Conservation (phyloP, 2,329 filamentous ascomycete species). For the Epichloe typhina region DNA sequence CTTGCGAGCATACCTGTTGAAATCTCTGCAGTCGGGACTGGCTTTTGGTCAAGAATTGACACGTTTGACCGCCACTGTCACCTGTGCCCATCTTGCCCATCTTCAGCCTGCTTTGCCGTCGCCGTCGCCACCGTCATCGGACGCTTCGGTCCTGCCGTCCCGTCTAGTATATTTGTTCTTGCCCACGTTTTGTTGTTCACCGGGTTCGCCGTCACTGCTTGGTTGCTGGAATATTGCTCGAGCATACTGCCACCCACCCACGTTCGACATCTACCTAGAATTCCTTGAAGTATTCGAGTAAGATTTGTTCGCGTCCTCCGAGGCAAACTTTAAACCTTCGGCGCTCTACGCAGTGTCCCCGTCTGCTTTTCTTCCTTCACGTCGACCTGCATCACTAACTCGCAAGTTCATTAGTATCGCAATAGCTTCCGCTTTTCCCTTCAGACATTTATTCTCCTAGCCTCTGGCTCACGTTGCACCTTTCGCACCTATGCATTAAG, state of each 20-base stretch:
- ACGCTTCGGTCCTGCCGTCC: slow-evolving; percentile 4
- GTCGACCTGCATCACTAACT: background rate
- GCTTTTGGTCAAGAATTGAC: background rate
- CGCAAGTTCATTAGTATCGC: background rate
- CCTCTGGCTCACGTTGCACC: background rate
- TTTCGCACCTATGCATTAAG: slow-evolving; percentile 1
- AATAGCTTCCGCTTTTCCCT: background rate
- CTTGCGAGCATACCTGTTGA: background rate
- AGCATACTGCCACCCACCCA: slow-evolving; percentile 8
- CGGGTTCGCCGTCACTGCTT: slow-evolving; percentile 8
- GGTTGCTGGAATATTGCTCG: slow-evolving; percentile 29
- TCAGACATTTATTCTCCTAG: background rate
- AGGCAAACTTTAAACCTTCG: background rate
- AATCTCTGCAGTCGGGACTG: background rate
- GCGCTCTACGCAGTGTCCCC: background rate
- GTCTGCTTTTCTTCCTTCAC: background rate
- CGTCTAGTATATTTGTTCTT: slow-evolving; percentile 1
- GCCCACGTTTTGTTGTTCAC: background rate
- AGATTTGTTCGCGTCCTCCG: background rate
- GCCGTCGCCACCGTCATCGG: background rate
- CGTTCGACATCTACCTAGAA: background rate
- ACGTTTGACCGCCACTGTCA: background rate
- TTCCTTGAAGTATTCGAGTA: slow-evolving; percentile 1
- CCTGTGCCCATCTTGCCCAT: background rate
- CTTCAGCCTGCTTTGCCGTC: background rate